These are phyloP conservation scores for Nissolia schottii DNA, from an alignment of 306 rosid species.

Conservation along the genomic window DNA sequence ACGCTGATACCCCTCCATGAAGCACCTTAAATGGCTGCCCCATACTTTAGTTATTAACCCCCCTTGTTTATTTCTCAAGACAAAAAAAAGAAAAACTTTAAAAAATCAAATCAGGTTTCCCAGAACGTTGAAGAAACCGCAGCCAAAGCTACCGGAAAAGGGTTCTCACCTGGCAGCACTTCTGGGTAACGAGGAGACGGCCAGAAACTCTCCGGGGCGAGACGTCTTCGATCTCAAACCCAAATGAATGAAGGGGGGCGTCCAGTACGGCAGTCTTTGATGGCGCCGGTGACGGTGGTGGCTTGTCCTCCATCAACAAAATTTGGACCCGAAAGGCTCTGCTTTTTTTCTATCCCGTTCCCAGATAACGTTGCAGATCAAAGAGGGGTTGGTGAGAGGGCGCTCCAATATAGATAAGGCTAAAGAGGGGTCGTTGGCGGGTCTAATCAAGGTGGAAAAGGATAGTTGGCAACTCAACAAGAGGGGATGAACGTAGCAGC, in stretches of 20 bases:
- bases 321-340: not conserved
- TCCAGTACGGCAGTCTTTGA: conserved; percentile 48
- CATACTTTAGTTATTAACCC: not conserved
- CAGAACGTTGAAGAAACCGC: not conserved
- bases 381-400: no score
- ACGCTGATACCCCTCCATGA: conserved; percentile 97
- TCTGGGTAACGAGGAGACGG: conserved; percentile 54
- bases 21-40: conserved; percentile 88
- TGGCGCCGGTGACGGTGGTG: not conserved
- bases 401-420: no score
- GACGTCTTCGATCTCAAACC: conserved; percentile 50
- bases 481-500: no score
- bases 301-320: conserved; percentile 24
- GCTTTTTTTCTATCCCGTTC: not conserved
- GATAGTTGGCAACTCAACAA: no score
- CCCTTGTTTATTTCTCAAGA: not conserved
- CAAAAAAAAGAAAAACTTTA: not conserved
- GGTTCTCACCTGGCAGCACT: conserved; percentile 64
- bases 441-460: no score
- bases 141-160: not conserved
- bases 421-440: no score
- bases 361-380: not conserved
- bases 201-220: conserved; percentile 63
- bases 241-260: conserved; percentile 51
- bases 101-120: not conserved